Conservation (phyloP, 2,329 filamentous ascomycete genomes). For the Hypoxylon sp. region DNA sequence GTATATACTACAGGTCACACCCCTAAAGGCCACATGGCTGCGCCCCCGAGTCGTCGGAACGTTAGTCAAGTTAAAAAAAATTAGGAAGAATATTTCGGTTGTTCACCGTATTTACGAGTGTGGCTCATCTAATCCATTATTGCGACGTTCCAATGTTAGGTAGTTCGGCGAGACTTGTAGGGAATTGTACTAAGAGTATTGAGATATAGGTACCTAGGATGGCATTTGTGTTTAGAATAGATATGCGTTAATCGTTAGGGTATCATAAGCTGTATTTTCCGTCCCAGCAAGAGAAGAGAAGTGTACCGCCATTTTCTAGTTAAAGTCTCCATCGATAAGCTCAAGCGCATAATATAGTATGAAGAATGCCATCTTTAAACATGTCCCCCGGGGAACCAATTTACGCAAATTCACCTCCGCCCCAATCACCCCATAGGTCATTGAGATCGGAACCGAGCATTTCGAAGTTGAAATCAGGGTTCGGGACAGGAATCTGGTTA, state of each 20-base stretch:
- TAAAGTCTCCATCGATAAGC: constrained; percentile 3
- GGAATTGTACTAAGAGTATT: neutral
- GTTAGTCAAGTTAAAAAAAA: neutral
- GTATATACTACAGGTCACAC: neutral
- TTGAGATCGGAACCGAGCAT: constrained; percentile 68
- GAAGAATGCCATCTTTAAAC: neutral
- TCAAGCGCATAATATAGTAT: neutral
- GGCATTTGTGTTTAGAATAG: neutral
- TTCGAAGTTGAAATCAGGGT: constrained; percentile 69
- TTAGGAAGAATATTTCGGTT: neutral
- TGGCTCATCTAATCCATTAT: neutral
- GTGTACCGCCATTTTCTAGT: neutral
- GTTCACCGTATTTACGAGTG: neutral
- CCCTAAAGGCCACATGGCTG: constrained; percentile 1
- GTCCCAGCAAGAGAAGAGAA: neutral
- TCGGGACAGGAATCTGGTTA: constrained; percentile 58
- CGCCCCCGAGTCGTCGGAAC: neutral
- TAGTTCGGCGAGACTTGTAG: neutral
- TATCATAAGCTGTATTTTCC: constrained; percentile 35
- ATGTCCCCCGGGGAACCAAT: neutral
- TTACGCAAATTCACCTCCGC: constrained; percentile 44
- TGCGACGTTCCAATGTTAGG: neutral
- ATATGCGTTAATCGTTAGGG: constrained; percentile 23
- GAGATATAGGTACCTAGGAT: neutral
- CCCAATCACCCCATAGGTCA: constrained; percentile 67